Base-by-base conservation (phyloP, 805 yeast genomes). In the Maudiozyma barnettii region DNA sequence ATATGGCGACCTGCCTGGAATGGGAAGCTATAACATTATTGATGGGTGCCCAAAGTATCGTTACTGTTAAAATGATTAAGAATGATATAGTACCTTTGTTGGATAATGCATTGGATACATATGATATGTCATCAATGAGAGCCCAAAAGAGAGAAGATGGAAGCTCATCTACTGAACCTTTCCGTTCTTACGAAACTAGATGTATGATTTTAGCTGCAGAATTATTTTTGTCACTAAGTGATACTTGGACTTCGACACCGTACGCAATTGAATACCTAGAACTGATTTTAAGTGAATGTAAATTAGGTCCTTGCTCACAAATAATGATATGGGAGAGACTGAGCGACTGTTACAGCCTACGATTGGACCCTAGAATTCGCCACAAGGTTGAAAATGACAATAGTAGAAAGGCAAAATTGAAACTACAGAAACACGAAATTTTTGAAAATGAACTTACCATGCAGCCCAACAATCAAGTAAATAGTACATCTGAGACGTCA, bases 1-100 rank as follows among this genome's bases (percentile, higher is more conserved):
- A 62, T 35, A 38, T 60, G 30, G 95, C 96, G 0, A 79, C 95
- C 0, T 72, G 84, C n/a, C 89, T 90, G 53, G 96, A 91, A 64
- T 85, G 88, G 84, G 81, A 86, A 55, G 84, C 90, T 0, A 70
- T 82, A 1, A 78, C 95, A 1, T 69, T 83, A 22, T 65, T 90
- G 4, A 71, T 91, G 65, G 89, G 70, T 12, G 72, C 69, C 18
- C 70, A 60, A 47, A 66, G 61, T 38, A 67, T 69, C 43, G 69
- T 70, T 19, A 70, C 74, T 1, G 67, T 66, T 2, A 69, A 68
- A 47, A 58, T 67, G 56, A 67, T 68, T 12, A 70, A 71, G 49
- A 73, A 70, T 50, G 75, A 73, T 31, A 59, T 74, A 26, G 72
- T 71, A 46, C 77, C 78, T 3, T 47, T 74, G 22, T 53, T 63